Percentiles rank a stretch among this genome's conserved stretches.
phyloP scores from a whole-genome alignment of 75 land plant genomes.

The Pseudotsuga menziesii region DNA sequence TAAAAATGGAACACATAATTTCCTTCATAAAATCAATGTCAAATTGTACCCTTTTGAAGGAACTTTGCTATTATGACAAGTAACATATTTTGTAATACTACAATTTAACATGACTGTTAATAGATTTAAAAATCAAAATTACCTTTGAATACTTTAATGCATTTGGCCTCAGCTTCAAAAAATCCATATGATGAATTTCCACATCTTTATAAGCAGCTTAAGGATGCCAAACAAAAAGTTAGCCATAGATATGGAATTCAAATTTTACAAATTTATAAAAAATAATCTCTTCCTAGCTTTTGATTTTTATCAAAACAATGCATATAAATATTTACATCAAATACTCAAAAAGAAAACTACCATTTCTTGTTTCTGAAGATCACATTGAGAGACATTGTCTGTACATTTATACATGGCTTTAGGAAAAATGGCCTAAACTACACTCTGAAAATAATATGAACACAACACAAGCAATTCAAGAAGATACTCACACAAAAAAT shows the following conservation, averaged over 20 bases:
- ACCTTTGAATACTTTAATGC: constrained; percentile 59
- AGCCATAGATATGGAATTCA: background rate
- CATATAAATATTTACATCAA: too few relatives aligned
- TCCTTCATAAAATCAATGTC: background rate
- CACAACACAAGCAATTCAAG: too few relatives aligned
- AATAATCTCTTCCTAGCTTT: background rate
- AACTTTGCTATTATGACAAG: background rate
- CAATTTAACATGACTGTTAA: background rate
- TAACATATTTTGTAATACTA: background rate
- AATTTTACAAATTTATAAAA: background rate
- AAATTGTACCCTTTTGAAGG: background rate
- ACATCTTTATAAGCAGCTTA: constrained; percentile 43
- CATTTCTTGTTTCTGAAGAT: too few relatives aligned
- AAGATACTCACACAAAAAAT: too few relatives aligned
- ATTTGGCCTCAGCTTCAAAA: constrained; percentile 49
- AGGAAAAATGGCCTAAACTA: too few relatives aligned
- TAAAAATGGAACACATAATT: background rate
- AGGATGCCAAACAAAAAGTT: background rate
- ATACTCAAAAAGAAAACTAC: too few relatives aligned
- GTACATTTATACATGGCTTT: too few relatives aligned
- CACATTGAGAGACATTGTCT: too few relatives aligned
- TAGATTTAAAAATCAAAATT: background rate
- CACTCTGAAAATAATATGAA: too few relatives aligned
- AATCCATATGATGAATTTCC: constrained; percentile 62
- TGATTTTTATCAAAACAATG: background rate